Evolutionary conservation across 2,329 filamentous ascomycete species (phyloP).

Genomic region (Stemphylium beticola): DNA sequence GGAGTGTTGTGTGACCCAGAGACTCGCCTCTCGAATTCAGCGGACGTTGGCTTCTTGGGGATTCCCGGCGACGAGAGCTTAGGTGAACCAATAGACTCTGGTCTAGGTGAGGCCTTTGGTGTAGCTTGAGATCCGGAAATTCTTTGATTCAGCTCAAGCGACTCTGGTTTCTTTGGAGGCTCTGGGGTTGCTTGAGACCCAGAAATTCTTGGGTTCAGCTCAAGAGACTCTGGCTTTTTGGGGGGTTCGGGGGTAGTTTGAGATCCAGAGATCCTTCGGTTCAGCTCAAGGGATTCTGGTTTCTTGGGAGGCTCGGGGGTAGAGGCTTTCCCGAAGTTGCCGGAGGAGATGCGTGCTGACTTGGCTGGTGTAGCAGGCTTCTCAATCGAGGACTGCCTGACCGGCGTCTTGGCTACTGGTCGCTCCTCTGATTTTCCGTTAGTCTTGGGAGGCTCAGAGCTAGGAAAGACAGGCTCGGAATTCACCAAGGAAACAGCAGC

Average conservation of each 20-base stretch:
- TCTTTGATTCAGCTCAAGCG: constrained; percentile 14
- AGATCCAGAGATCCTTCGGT: not conserved
- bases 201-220: constrained; percentile 25
- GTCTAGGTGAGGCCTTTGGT: constrained; percentile 30
- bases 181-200: constrained; percentile 14
- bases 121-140: constrained; percentile 3
- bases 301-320: constrained; percentile 3
- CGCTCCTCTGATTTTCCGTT: constrained; percentile 38
- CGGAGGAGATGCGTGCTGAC: constrained; percentile 27
- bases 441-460: constrained; percentile 39
- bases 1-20: constrained; percentile 25
- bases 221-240: constrained; percentile 29
- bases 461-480: constrained; percentile 42
- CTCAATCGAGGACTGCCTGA: constrained; percentile 29
- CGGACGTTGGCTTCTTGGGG: constrained; percentile 35
- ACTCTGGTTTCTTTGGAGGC: too few relatives aligned
- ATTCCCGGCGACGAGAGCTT: constrained; percentile 34
- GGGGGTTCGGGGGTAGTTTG: constrained; percentile 19
- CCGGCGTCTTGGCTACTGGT: constrained; percentile 30
- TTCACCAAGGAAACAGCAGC: constrained; percentile 41
- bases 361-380: constrained; percentile 40
- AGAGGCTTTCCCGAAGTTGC: constrained; percentile 26
- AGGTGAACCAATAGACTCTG: constrained; percentile 30
- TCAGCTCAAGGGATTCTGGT: not conserved
- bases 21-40: constrained; percentile 24